These are phyloP conservation scores for Cladosporium cucumerinum DNA, from an alignment of 2,329 filamentous ascomycete genomes.

Conservation along the genomic window DNA sequence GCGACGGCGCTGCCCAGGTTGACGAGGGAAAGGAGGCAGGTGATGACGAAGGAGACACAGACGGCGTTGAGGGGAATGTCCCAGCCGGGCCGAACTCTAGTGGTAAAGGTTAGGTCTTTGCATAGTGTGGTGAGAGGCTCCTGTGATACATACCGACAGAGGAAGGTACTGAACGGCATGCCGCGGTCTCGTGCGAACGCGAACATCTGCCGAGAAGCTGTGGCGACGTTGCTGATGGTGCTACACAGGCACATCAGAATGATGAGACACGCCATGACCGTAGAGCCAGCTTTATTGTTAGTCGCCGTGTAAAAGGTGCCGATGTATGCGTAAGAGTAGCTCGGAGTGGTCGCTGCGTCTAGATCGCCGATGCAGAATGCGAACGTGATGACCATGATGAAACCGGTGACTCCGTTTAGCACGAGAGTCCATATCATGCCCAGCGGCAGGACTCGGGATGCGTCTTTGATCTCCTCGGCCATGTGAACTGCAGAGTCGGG, in stretches of 20 bases:
- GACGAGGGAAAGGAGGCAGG: slow-evolving; percentile 20
- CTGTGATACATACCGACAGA: slow-evolving; percentile 16
- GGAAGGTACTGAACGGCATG: slow-evolving; percentile 34
- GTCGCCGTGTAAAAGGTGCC: slow-evolving; percentile 35
- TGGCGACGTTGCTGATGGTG: slow-evolving; percentile 36
- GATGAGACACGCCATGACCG: slow-evolving; percentile 31
- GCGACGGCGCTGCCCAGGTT: slow-evolving; percentile 13
- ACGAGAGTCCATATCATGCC: slow-evolving; percentile 44
- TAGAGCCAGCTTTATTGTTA: slow-evolving; percentile 30
- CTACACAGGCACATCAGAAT: slow-evolving; percentile 33
- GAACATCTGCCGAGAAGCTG: slow-evolving; percentile 34
- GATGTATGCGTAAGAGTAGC: slow-evolving; percentile 30
- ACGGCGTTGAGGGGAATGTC: slow-evolving; percentile 25
- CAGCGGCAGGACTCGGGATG: slow-evolving; percentile 41
- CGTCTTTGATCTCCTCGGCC: slow-evolving; percentile 38
- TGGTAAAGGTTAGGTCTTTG: neutral
- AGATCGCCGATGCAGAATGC: slow-evolving; percentile 24
- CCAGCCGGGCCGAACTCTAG: slow-evolving; percentile 28
- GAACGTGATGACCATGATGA: slow-evolving; percentile 40
- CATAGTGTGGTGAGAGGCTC: neutral
- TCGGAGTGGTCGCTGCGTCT: slow-evolving; percentile 19
- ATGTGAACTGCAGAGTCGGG: slow-evolving; percentile 40
- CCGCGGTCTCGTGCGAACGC: slow-evolving; percentile 34
- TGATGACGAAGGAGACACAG: slow-evolving; percentile 16
- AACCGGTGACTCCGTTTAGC: slow-evolving; percentile 35